Evolutionary conservation across 2,329 filamentous ascomycete genomes (phyloP).

Genomic region (Neocucurbitaria cava): DNA sequence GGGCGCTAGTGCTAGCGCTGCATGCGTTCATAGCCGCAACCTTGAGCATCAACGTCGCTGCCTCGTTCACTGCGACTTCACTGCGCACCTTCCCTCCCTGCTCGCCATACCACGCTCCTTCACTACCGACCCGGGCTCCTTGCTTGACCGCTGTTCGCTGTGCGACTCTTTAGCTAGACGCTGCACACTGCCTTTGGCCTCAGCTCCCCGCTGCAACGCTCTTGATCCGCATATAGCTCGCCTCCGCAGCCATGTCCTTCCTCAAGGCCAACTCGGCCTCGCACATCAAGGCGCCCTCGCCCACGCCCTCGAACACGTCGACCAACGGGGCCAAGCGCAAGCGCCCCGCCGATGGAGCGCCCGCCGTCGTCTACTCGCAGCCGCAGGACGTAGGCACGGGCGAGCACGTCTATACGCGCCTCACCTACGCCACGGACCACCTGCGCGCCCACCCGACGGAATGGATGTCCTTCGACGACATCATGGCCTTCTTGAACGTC

Average conservation of each 20-base stretch:
- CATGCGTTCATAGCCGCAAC: conserved; percentile 23
- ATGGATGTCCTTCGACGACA: conserved; percentile 74
- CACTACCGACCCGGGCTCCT: background rate
- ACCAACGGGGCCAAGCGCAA: conserved; percentile 60
- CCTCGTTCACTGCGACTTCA: conserved; percentile 8
- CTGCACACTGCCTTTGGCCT: conserved; percentile 20
- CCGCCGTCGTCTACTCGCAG: conserved; percentile 71
- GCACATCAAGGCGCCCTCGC: conserved; percentile 64
- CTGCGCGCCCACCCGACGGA: conserved; percentile 64
- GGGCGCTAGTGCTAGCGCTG: conserved; percentile 15
- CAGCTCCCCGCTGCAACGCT: background rate
- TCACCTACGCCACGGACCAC: conserved; percentile 79
- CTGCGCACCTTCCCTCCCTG: background rate
- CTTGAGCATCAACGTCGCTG: background rate
- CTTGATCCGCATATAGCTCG: background rate
- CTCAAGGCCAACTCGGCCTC: conserved; percentile 39
- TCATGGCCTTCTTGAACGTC: conserved; percentile 81
- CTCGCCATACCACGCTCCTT: conserved; percentile 4
- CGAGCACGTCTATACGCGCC: conserved; percentile 82
- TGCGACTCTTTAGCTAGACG: conserved; percentile 45
- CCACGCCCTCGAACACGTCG: conserved; percentile 58
- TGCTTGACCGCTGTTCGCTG: conserved; percentile 23
- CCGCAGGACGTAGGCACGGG: conserved; percentile 78
- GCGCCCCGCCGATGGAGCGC: conserved; percentile 58
- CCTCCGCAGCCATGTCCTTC: conserved; percentile 40